Base-by-base conservation (phyloP, 345 rosid species). In the Linum tenue region DNA sequence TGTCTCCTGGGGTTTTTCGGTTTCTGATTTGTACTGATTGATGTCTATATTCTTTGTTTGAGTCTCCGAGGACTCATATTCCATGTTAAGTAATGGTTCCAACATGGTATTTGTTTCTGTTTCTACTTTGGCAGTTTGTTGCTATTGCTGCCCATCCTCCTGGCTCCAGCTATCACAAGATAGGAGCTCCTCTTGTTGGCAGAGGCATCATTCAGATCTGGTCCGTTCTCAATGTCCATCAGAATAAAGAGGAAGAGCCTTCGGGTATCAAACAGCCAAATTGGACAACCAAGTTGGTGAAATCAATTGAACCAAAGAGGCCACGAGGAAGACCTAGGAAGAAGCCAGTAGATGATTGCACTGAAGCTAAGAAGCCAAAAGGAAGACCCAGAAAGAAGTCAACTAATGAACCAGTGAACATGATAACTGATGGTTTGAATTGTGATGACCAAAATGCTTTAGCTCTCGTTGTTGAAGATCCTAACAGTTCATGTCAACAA, bases 121-220 rank as follows among this genome's bases (percentile, higher is more conserved):
- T 48, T 48, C 38, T 66, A 66, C 67, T 14, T 61, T 56, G 40
- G 66, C 82, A 90, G 97, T 94, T 84, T 81, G 76, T 94, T 75
- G 97, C 96, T 62, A 83, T 90, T 70, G 84, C 92, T 76, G 82
- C 96, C 75, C 99, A 90, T 84, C 94, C 96, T 60, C 83, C 92
- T 60, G 91, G 79, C 59, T 83, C 96, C 61, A 85, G 71, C 67
- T 78, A 80, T 74, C 97, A 92, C 85, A 85, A 78, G 80, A 76
- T 86, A 38, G 97, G 97, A 67, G 67, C 64, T 69, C 81, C 82
- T 40, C 84, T 85, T 70, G 67, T 79, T 62, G 98, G 98, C 59
- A 82, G 95, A 75, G 98, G 98, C 70, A 66, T 86, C 40, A 71
- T 92, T 78, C 96, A 92, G 81, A 87, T 92, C 68, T 92, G 95